phyloP scores from a whole-genome alignment of 805 yeast genomes.

The Cyberlindnera suaveolens region DNA sequence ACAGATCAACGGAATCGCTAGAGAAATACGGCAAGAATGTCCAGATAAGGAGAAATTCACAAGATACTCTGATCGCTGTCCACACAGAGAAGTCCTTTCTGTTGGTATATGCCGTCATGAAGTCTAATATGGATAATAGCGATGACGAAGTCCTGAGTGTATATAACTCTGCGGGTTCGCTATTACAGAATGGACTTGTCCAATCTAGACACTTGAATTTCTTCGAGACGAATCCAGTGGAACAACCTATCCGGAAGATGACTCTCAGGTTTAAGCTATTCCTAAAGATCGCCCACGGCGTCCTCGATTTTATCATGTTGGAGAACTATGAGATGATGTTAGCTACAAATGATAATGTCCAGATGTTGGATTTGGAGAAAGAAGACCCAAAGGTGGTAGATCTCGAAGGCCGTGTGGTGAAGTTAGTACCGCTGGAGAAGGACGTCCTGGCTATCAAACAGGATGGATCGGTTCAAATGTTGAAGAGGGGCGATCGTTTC shows the following conservation, averaged over 20 bases:
- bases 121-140: neutral
- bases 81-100: constrained; percentile 31
- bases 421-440: neutral
- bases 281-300: constrained; percentile 20
- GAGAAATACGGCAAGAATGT: constrained; percentile 33
- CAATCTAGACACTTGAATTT: constrained; percentile 11
- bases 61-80: constrained; percentile 25
- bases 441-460: constrained; percentile 3
- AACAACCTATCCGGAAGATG: constrained; percentile 16
- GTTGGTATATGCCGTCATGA: constrained; percentile 29
- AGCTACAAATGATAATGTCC: constrained; percentile 11
- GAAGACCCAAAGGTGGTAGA: constrained; percentile 10
- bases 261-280: constrained; percentile 24
- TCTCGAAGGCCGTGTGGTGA: constrained; percentile 1
- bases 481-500: neutral
- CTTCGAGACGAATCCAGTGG: constrained; percentile 15
- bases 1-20: constrained; percentile 28
- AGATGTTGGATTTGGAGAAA: constrained; percentile 14
- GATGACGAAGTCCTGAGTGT: constrained; percentile 21
- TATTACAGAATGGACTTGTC: constrained; percentile 23
- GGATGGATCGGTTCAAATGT: constrained; percentile 3
- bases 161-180: constrained; percentile 12
- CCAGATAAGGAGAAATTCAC: constrained; percentile 22
- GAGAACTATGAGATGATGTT: constrained; percentile 12
- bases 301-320: constrained; percentile 18